These are phyloP conservation scores for Russula olivacea DNA, from an alignment of 768 basidiomycete species.

Conservation along the genomic window DNA sequence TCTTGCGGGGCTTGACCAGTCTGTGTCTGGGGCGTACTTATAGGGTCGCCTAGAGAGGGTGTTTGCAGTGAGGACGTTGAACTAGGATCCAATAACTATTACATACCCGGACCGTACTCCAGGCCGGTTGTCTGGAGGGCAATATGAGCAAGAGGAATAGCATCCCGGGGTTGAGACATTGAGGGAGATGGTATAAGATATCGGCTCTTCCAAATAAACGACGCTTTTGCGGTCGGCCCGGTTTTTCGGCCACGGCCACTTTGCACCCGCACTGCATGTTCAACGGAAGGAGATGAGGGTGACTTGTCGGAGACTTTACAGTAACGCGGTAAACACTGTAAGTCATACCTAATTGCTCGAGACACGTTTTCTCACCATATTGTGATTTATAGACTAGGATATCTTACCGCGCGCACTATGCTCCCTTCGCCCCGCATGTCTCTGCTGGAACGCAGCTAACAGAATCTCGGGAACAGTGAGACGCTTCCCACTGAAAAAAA, in stretches of 20 bases:
- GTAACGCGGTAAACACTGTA: neutral
- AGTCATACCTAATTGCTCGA: neutral
- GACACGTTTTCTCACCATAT: neutral
- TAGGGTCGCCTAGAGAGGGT: too few species aligned
- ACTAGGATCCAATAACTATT: too few species aligned
- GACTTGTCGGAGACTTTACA: neutral
- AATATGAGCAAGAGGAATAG: too few species aligned
- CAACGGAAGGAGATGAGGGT: slow-evolving; percentile 9
- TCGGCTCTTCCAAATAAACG: too few species aligned
- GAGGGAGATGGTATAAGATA: too few species aligned
- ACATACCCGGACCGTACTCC: too few species aligned
- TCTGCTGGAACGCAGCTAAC: neutral
- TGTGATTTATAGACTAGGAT: slow-evolving; percentile 2
- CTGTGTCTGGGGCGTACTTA: too few species aligned
- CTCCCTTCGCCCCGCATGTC: slow-evolving; percentile 14
- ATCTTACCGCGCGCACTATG: slow-evolving; percentile 10
- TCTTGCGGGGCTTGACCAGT: too few species aligned
- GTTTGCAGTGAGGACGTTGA: too few species aligned
- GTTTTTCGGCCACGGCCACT: neutral
- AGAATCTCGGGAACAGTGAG: slow-evolving; percentile 15
- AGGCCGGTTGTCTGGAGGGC: too few species aligned
- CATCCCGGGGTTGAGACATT: too few species aligned
- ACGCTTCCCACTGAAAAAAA: neutral
- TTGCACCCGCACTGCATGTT: neutral
- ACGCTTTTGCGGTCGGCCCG: too few species aligned